A percentile compares a stretch with the other conserved stretches of the same genome.
phyloP scores from a whole-genome alignment of 352 stramenopile genomes.

The Achlya hypogyna region DNA sequence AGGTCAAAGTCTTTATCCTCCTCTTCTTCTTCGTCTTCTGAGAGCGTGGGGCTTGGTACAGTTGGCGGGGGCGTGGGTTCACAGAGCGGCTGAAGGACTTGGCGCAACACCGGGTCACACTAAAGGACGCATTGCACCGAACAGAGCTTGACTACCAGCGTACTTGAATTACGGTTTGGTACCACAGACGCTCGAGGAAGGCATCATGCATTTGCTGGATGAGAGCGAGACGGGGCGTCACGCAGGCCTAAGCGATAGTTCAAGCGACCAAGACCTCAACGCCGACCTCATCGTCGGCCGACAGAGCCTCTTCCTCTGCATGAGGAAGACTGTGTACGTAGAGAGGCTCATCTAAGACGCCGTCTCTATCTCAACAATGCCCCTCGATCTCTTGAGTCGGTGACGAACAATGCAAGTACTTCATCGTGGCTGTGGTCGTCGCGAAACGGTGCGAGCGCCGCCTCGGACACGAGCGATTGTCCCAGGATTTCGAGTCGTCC shows the following conservation, averaged over 20 bases:
- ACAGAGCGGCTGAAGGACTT: neutral
- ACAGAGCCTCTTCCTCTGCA: neutral
- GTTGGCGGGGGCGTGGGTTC: neutral
- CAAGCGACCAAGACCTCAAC: neutral
- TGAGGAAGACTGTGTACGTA: neutral
- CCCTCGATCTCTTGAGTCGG: neutral
- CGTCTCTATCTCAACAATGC: constrained; percentile 5
- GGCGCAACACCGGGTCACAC: constrained; percentile 7
- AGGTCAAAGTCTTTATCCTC: neutral
- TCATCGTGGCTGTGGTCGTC: neutral
- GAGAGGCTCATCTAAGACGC: constrained; percentile 12
- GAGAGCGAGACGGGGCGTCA: neutral
- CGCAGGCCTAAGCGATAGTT: no score
- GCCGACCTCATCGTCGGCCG: neutral
- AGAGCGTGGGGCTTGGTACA: neutral
- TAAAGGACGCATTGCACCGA: neutral
- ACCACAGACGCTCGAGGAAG: constrained; percentile 13
- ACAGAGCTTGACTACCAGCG: neutral
- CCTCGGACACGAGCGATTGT: no score
- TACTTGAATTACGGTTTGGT: constrained; percentile 4
- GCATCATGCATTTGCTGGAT: constrained; percentile 17
- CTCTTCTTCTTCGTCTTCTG: neutral
- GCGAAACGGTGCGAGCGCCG: no score
- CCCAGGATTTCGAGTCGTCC: neutral
- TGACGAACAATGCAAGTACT: neutral